phyloP scores from a whole-genome alignment of 345 rosid species.

The Psidium guajava region DNA sequence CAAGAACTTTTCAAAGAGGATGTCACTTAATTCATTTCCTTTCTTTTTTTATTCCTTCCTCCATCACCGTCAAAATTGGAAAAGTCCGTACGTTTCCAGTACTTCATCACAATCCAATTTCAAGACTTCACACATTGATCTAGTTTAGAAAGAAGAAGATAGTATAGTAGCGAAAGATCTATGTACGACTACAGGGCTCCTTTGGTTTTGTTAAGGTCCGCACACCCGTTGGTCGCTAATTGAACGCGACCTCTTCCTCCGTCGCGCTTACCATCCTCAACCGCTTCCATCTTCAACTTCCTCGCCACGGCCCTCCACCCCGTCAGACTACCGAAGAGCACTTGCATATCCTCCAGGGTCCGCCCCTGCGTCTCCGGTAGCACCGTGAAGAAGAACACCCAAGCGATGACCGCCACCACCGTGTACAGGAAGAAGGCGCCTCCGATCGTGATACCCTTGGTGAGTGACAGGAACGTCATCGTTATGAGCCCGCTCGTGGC shows the following conservation, averaged over 20 bases:
- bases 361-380: constrained; percentile 78
- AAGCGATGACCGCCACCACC: constrained; percentile 35
- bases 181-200: too few species aligned
- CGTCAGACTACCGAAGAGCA: constrained; percentile 35
- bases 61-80: neutral
- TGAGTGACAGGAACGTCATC: constrained; percentile 43
- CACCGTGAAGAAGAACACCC: constrained; percentile 42
- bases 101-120: neutral
- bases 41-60: neutral
- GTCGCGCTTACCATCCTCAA: neutral
- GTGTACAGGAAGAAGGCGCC: constrained; percentile 73
- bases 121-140: neutral
- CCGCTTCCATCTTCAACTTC: constrained; percentile 1
- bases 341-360: constrained; percentile 64
- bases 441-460: constrained; percentile 43
- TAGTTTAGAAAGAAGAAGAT: neutral
- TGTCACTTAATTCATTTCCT: neutral
- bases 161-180: neutral
- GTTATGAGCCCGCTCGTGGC: constrained; percentile 61
- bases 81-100: neutral
- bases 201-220: neutral
- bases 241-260: neutral
- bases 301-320: constrained; percentile 37
- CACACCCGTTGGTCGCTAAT: neutral
- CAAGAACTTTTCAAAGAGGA: neutral